These are phyloP conservation scores for Pseudogymnoascus sp. DNA, from an alignment of 2,329 filamentous ascomycete genomes.

Conservation along the genomic window DNA sequence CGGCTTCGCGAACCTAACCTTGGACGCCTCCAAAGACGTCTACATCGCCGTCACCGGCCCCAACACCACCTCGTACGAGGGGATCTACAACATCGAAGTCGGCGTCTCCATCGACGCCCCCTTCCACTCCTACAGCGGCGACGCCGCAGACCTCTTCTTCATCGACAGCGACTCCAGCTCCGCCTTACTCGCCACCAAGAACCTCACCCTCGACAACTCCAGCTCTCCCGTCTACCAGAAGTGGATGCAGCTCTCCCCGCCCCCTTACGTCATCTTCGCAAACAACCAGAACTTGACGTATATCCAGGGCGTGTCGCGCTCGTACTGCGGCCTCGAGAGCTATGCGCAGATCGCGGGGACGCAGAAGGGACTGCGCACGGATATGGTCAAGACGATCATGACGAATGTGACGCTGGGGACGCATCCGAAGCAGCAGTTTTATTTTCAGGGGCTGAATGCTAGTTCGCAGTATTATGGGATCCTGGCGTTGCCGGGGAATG, in stretches of 20 bases:
- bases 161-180: slow-evolving; percentile 77
- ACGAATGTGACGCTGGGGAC: slow-evolving; percentile 57
- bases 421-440: slow-evolving; percentile 79
- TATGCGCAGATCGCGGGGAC: slow-evolving; percentile 54
- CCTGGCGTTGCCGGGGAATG: slow-evolving; percentile 53
- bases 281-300: slow-evolving; percentile 50
- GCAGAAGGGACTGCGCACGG: slow-evolving; percentile 39
- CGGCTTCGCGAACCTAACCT: slow-evolving; percentile 40
- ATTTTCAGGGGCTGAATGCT: slow-evolving; percentile 64
- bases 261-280: slow-evolving; percentile 73
- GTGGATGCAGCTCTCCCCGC: slow-evolving; percentile 49
- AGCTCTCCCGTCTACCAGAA: slow-evolving; percentile 40
- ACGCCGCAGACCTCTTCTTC: slow-evolving; percentile 50
- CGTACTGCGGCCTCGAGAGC: slow-evolving; percentile 69
- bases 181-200: slow-evolving; percentile 69
- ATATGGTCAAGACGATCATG: slow-evolving; percentile 50
- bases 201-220: slow-evolving; percentile 48
- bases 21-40: slow-evolving; percentile 56
- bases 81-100: slow-evolving; percentile 70
- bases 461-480: slow-evolving; percentile 66
- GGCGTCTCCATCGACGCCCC: slow-evolving; percentile 72
- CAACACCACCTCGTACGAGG: slow-evolving; percentile 44
- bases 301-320: slow-evolving; percentile 64
- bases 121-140: slow-evolving; percentile 55
- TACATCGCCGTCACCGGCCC: slow-evolving; percentile 72